Evolutionary conservation across 257 asterid genomes (phyloP), one percentile per base, ranked within the genome.

Genomic region (Ehretia macrophylla): DNA sequence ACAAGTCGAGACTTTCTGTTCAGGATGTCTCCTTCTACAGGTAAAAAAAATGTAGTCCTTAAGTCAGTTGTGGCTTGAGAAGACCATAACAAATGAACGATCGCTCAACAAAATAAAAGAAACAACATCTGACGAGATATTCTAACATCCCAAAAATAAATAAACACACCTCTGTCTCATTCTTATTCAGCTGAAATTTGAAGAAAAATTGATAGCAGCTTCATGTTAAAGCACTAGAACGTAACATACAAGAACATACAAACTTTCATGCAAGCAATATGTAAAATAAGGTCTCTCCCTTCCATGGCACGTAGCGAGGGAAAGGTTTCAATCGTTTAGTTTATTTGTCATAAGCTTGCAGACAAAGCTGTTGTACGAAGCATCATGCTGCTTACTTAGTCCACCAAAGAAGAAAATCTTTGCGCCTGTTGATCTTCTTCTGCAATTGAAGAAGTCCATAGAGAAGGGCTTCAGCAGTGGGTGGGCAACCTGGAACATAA

Each of bases 331-430:
- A 55, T 37, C 59, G 38, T 59, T 63, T 18, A 44, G 17, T 42
- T 73, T 71, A 70, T 73, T 73, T 51, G 56, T 74, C 65, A 63
- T 35, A 55, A 27, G 63, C 62, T 60, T 17, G 69, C 59, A 63
- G 67, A 59, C 21, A 32, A 39, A 67, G 46, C 60, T 18, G 58
- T 45, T 63, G 42, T 14, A n/a, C 10, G n/a, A n/a, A 49, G 45
- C 8, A 54, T n/a, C 17, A 27, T 68, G 12, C 23, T 18, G 49
- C 75, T 81, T 76, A 90, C 48, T 87, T 80, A 67, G 89, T 90
- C 98, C 98, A 90, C 98, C 98, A 90, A 46, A 68, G 85, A 56
- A 87, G 95, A 81, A 90, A 83, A 76, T 90, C 98, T 74, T 88
- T 85, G 78, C 98, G 96, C 86, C 98, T 70, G 51, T 77, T 83